Percentiles rank a stretch among this genome's conserved stretches.
Conservation (phyloP, 129 eudicot genomes). For the Dittrichia graveolens region DNA sequence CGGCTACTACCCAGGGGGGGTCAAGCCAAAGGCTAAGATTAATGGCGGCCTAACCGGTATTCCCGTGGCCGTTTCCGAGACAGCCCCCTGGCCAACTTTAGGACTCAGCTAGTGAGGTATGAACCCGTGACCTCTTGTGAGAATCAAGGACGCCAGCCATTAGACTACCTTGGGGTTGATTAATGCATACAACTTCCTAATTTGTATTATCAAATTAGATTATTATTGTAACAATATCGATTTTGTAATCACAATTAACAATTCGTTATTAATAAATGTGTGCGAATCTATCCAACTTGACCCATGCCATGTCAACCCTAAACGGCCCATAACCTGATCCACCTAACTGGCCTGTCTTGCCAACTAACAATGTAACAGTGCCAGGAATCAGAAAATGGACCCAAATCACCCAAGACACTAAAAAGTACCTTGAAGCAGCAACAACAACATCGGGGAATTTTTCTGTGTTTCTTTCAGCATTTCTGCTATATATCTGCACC, state of each 20-base stretch:
- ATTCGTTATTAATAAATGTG: neutral
- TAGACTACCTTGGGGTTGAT: too few species aligned
- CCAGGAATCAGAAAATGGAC: neutral
- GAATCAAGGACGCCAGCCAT: too few species aligned
- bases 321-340: neutral
- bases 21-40: too few species aligned
- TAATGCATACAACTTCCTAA: too few species aligned
- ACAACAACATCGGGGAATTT: conserved; percentile 91
- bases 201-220: neutral
- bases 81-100: too few species aligned
- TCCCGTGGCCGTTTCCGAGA: too few species aligned
- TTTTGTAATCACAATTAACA: too few species aligned
- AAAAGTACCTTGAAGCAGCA: conserved; percentile 61
- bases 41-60: too few species aligned
- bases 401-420: neutral
- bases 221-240: neutral
- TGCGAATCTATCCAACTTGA: neutral
- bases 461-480: conserved; percentile 93
- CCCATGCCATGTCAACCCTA: neutral
- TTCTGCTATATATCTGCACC: conserved; percentile 95
- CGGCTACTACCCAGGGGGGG: too few species aligned
- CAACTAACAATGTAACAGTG: neutral
- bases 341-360: neutral
- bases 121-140: too few species aligned
- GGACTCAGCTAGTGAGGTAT: too few species aligned